These are phyloP conservation scores for Colletotrichum lentis DNA, from an alignment of 2,329 filamentous ascomycete genomes.

Conservation along the genomic window DNA sequence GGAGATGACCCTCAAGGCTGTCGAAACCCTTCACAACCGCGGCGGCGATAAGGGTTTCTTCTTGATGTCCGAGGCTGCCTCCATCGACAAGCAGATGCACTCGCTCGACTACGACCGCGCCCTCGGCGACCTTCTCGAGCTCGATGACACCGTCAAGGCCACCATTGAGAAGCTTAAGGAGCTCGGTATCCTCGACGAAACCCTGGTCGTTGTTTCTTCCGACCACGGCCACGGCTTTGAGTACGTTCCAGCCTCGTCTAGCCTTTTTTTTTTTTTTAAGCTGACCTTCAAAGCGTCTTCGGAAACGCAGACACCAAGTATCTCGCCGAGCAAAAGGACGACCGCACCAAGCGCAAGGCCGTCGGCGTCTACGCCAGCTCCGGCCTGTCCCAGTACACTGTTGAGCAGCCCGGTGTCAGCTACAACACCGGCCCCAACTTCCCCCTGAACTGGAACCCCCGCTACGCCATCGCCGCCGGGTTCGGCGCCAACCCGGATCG, in stretches of 20 bases:
- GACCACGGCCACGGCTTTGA: conserved; percentile 92
- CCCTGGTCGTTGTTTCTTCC: conserved; percentile 81
- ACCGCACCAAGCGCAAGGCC: conserved; percentile 78
- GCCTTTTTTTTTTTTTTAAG: rapidly evolving
- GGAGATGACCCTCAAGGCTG: conserved; percentile 88
- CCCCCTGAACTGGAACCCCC: conserved; percentile 84
- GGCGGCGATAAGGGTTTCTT: conserved; percentile 79
- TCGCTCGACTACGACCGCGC: conserved; percentile 84
- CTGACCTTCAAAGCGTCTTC: conserved; percentile 62
- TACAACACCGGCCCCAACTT: conserved; percentile 81
- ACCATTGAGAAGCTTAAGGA: conserved; percentile 74
- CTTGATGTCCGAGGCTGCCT: conserved; percentile 86
- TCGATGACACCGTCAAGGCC: conserved; percentile 82
- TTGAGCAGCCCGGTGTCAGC: conserved; percentile 63
- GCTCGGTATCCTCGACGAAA: conserved; percentile 74
- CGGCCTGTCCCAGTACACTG: conserved; percentile 78
- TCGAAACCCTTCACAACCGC: conserved; percentile 76
- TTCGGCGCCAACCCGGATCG: conserved; percentile 76
- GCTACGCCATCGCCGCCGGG: conserved; percentile 81
- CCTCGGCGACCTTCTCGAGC: conserved; percentile 82
- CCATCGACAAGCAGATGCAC: conserved; percentile 92
- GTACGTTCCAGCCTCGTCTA: conserved; percentile 43
- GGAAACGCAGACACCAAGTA: conserved; percentile 84
- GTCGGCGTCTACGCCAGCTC: conserved; percentile 78
- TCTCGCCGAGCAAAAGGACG: conserved; percentile 68